Percentiles rank a stretch among this genome's conserved stretches.
Evolutionary conservation across 2,329 filamentous ascomycete genomes (phyloP).

Genomic region (Tolypocladium pustulatum): DNA sequence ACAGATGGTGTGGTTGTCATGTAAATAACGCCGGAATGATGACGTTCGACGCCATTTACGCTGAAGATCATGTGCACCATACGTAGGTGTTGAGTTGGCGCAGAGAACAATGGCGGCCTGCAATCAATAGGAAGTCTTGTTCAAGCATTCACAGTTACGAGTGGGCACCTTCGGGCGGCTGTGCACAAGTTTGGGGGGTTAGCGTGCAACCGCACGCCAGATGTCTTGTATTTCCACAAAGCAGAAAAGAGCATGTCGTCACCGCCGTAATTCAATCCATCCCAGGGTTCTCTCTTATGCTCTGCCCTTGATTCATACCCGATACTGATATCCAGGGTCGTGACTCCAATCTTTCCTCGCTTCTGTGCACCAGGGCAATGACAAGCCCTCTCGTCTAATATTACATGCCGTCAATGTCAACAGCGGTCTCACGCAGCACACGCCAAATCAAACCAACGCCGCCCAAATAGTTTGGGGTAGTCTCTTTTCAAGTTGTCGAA

Average conservation of each 20-base stretch:
- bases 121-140: too few species aligned
- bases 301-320: neutral
- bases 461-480: neutral
- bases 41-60: slow-evolving; percentile 2
- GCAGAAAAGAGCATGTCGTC: neutral
- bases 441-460: neutral
- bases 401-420: neutral
- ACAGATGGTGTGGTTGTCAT: slow-evolving; percentile 1
- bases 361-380: neutral
- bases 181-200: neutral
- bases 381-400: neutral
- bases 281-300: neutral
- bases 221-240: neutral
- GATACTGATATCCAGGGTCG: neutral
- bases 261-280: neutral
- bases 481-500: neutral
- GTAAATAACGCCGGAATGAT: slow-evolving; percentile 7
- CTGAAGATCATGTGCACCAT: neutral
- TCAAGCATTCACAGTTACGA: neutral
- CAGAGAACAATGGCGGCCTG: neutral
- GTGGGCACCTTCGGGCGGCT: neutral
- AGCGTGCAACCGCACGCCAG: neutral
- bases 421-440: neutral
- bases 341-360: neutral
- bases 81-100: neutral